Percentiles rank a stretch among this genome's conserved stretches.
Evolutionary conservation across 164 flowering plant species (phyloP).

Genomic region (Dillenia suffruticosa): DNA sequence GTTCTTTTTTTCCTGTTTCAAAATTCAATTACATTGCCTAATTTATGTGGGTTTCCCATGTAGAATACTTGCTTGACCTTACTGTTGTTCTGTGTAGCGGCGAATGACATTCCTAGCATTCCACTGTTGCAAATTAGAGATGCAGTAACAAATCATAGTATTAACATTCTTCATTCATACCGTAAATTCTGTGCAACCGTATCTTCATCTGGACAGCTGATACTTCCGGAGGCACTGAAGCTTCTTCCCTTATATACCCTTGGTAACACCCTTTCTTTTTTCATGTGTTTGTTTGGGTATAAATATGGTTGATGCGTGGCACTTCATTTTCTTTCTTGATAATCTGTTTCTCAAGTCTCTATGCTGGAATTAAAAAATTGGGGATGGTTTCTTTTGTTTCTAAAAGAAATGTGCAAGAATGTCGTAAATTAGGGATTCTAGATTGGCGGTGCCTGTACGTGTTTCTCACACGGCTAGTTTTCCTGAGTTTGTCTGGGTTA

Average conservation of each 20-base stretch:
- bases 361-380: too few relatives aligned
- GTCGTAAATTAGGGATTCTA: too few relatives aligned
- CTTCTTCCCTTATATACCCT: constrained; percentile 84
- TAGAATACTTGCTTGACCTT: background rate
- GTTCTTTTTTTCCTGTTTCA: background rate
- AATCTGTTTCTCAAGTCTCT: too few relatives aligned
- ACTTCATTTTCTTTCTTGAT: too few relatives aligned
- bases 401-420: too few relatives aligned
- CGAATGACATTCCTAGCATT: constrained; percentile 59
- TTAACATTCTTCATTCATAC: constrained; percentile 71
- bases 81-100: constrained; percentile 40
- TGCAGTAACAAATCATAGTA: constrained; percentile 63
- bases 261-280: constrained; percentile 39
- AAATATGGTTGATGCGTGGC: too few relatives aligned
- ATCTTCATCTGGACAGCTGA: constrained; percentile 92
- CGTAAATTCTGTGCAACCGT: constrained; percentile 97
- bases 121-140: constrained; percentile 74
- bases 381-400: too few relatives aligned
- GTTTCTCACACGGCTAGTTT: too few relatives aligned
- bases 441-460: too few relatives aligned
- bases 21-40: background rate
- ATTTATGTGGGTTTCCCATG: background rate
- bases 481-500: too few relatives aligned
- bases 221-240: constrained; percentile 96
- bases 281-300: too few relatives aligned